phyloP scores from a whole-genome alignment of 1,284 basidiomycete species.

The Sparassis latifolia region DNA sequence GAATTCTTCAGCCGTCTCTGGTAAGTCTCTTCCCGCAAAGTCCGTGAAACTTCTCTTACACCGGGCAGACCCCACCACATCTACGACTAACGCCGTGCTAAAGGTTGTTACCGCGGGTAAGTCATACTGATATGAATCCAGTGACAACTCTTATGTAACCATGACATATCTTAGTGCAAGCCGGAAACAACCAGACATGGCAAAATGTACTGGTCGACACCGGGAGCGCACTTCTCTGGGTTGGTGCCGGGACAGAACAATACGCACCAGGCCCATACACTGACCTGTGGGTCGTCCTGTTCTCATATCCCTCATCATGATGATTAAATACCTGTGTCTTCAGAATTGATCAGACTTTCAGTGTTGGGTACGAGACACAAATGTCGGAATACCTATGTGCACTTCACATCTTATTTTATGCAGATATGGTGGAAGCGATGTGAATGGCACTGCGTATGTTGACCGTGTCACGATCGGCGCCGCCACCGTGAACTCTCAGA shows the following conservation, averaged over 20 bases:
- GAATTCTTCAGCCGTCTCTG: neutral
- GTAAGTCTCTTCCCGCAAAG: neutral
- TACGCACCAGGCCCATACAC: slow-evolving; percentile 8
- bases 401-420: neutral
- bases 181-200: slow-evolving; percentile 9
- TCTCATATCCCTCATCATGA: neutral
- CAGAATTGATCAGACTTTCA: slow-evolving; percentile 7
- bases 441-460: slow-evolving; percentile 8
- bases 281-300: neutral
- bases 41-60: neutral
- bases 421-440: slow-evolving; percentile 9
- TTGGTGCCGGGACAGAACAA: slow-evolving; percentile 2
- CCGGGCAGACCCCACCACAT: slow-evolving; percentile 2
- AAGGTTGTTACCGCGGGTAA: slow-evolving; percentile 6
- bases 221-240: slow-evolving; percentile 13
- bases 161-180: slow-evolving; percentile 2
- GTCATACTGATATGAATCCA: neutral
- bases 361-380: slow-evolving; percentile 2
- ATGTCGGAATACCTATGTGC: neutral
- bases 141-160: neutral
- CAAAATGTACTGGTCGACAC: slow-evolving; percentile 12
- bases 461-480: slow-evolving; percentile 10
- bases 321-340: neutral
- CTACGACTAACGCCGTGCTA: slow-evolving; percentile 5
- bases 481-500: slow-evolving; percentile 6